Evolutionary conservation across 345 rosid species (phyloP), one percentile per base, ranked within the genome.

Genomic region (Turnera subulata): DNA sequence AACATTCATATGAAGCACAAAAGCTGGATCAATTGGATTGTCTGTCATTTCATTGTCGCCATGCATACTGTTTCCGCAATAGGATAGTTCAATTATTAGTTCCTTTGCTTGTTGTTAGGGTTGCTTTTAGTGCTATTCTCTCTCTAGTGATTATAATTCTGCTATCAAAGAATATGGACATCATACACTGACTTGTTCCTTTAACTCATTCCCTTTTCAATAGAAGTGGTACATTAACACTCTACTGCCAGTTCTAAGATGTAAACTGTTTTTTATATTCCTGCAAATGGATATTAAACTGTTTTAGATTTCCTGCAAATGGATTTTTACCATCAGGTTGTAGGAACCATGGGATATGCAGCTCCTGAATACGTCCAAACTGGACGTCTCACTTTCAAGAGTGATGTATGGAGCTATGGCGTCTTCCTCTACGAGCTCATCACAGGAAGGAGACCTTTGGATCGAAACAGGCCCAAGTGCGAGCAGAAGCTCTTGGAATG

Each of bases 371-470:
- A 91, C 58, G 22, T 91, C 47, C 92, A 77, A 35, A 85, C 96
- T 0, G 96, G 96, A 9, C 89, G 93, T 61, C 80, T 88, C 45
- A 89, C 96, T 35, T 78, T 81, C 19, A 83, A 85, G 84, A 92
- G 73, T 53, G 98, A 92, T 26, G 89, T 92, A 21, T 88, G 96
- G 96, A 80, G 96, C 70, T 91, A 78, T 53, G 96, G 96, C 5
- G 96, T 91, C n/a, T 88, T 92, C 81, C 80, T 92, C 39, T 92
- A 80, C 19, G 98, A 92, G 63, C 91, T 92, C 59, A 78, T 92
- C 58, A 88, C 96, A 7, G 96, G 98, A 32, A 75, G 95, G 67
- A 85, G 77, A 40, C 96, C 98, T 1, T 12, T 86, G 56, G 98
- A 92, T 64, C 68, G 79, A 53, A 84, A 81, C 80, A 86, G 73